Evolutionary conservation across 2,329 filamentous ascomycete species (phyloP), one percentile per base, ranked within the genome.

Genomic region (Dactylellina parvicollis): DNA sequence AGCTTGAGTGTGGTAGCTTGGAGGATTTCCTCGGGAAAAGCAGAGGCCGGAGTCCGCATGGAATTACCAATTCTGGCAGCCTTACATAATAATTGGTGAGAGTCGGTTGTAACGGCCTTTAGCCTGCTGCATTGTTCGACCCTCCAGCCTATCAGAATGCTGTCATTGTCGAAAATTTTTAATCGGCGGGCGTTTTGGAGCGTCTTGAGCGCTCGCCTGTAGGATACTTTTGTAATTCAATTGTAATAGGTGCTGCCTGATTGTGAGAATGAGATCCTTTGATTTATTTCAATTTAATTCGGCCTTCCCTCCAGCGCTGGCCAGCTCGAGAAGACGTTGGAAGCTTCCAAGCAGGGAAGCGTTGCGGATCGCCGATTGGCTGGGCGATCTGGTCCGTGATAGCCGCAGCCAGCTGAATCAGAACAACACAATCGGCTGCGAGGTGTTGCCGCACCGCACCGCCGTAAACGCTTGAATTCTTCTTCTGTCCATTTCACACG

Each of bases 191-290:
- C 9, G 55, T 52, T 55, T 32, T 16, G 26, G 36, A 62, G n/a
- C 5, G 7, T 18, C 1, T 34, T 14, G 24, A 28, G 38, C 74
- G 67, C 74, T 44, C 76, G 80, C 52, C 2, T 24, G 52, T 28
- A 36, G 55, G 38, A 46, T 54, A 54, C 42, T 46, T 64, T 50
- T 42, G 67, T 50, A 20, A 12, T 16, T 10, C 24, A 10, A 20
- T 46, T 49, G 44, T 28, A 9, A n/a, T 10, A 16, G n/a, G 16
- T 57, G 52, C 42, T 66, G 54, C 61, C 61, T 66, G 61, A 57
- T 66, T 66, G 57, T 32, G 28, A 38, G 36, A 16, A n/a, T 38
- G 16, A 24, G 46, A 49, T 49, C 22, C 46, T 30, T 49, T 49
- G 16, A 49, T 49, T 49, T 54, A 47, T 62, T 24, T 50, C 32